These are phyloP conservation scores for Aspergillus cavernicola DNA, from an alignment of 495 filamentous ascomycete species.

Conservation along the genomic window DNA sequence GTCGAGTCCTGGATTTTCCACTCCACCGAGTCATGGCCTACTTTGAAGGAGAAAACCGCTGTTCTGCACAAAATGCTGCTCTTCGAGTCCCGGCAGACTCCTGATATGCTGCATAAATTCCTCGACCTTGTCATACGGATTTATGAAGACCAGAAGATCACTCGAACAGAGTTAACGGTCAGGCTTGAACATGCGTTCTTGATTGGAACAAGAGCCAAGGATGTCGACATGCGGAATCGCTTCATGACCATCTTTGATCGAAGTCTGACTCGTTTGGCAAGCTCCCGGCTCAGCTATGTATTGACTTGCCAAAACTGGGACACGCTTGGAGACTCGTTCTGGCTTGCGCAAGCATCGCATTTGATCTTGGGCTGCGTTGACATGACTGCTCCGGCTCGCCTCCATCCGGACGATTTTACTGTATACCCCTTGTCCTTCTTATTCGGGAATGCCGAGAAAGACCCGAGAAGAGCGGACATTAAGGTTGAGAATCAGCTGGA, in stretches of 20 bases:
- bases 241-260: slow-evolving; percentile 94
- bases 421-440: slow-evolving; percentile 66
- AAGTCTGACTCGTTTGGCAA: slow-evolving; percentile 81
- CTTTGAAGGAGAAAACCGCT: slow-evolving; percentile 95
- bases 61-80: slow-evolving; percentile 96
- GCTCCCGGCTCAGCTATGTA: slow-evolving; percentile 80
- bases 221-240: slow-evolving; percentile 94
- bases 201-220: slow-evolving; percentile 88
- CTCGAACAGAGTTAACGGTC: slow-evolving; percentile 90
- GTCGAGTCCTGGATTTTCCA: slow-evolving; percentile 96
- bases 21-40: slow-evolving; percentile 88
- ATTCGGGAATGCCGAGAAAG: slow-evolving; percentile 60
- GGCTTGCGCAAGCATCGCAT: slow-evolving; percentile 91
- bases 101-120: slow-evolving; percentile 83
- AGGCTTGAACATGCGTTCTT: slow-evolving; percentile 96
- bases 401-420: slow-evolving; percentile 81
- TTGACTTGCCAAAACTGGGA: slow-evolving; percentile 97
- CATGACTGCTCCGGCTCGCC: slow-evolving; percentile 67
- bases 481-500: slow-evolving; percentile 83
- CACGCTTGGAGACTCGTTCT: slow-evolving; percentile 87
- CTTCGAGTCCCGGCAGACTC: slow-evolving; percentile 80
- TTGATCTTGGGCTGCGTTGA: slow-evolving; percentile 87
- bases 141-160: slow-evolving; percentile 94
- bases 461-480: slow-evolving; percentile 63
- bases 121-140: slow-evolving; percentile 94